Evolutionary conservation across 768 basidiomycete species (phyloP).

Genomic region (Kwoniella sp.): DNA sequence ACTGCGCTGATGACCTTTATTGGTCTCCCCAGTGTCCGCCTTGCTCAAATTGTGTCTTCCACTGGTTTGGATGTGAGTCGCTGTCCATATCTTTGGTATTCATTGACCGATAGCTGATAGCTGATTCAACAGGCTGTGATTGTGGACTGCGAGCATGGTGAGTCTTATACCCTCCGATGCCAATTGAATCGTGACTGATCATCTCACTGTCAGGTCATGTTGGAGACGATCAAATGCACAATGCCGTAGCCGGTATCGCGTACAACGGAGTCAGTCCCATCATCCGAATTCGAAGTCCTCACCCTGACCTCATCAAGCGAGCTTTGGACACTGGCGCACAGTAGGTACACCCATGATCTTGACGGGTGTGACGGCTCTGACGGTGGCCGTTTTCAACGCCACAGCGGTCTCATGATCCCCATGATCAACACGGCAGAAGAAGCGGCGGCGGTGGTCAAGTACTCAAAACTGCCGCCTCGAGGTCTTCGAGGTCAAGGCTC

Average conservation of each 20-base stretch:
- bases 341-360: slow-evolving; percentile 15
- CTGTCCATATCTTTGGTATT: too few species aligned
- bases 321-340: slow-evolving; percentile 54
- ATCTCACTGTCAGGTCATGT: too few species aligned
- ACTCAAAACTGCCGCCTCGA: slow-evolving; percentile 50
- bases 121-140: slow-evolving; percentile 9
- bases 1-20: slow-evolving; percentile 43
- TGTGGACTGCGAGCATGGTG: slow-evolving; percentile 13
- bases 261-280: slow-evolving; percentile 38
- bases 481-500: slow-evolving; percentile 50
- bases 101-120: neutral
- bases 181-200: too few species aligned
- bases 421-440: slow-evolving; percentile 48
- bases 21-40: slow-evolving; percentile 29
- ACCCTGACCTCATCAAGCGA: slow-evolving; percentile 43
- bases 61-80: slow-evolving; percentile 40
- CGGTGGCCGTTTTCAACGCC: neutral
- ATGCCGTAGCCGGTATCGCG: slow-evolving; percentile 42
- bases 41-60: slow-evolving; percentile 38
- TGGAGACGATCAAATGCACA: slow-evolving; percentile 50
- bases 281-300: slow-evolving; percentile 42
- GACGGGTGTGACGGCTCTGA: too few species aligned
- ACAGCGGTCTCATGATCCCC: slow-evolving; percentile 50
- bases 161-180: slow-evolving; percentile 4
- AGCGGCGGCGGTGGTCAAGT: slow-evolving; percentile 38